Conservation (phyloP, 2,329 filamentous ascomycete genomes). For the Metarhizium sp. region DNA sequence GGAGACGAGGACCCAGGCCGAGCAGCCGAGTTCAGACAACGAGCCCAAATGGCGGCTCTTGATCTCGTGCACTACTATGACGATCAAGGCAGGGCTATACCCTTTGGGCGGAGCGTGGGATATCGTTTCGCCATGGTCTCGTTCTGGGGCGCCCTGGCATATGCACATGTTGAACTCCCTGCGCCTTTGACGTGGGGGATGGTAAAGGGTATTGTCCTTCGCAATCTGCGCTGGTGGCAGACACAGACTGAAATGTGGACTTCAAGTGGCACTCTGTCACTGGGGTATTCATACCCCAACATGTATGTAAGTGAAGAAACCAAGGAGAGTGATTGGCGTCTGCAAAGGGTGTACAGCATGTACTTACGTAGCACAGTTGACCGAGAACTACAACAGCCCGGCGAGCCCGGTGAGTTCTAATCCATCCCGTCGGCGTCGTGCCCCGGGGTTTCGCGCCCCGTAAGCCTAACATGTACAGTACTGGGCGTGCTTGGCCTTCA, state of each 20-base stretch:
- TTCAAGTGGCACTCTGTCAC: slow-evolving; percentile 61
- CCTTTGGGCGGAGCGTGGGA: slow-evolving; percentile 68
- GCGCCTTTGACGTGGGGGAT: slow-evolving; percentile 41
- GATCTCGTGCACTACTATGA: slow-evolving; percentile 26
- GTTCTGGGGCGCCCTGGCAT: slow-evolving; percentile 72
- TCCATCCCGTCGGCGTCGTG: no score
- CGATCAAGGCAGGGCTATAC: slow-evolving; percentile 59
- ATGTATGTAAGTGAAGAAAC: slow-evolving; percentile 45
- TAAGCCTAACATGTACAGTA: slow-evolving; percentile 36
- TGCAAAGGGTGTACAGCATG: no score
- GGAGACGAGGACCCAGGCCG: no score
- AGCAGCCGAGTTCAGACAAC: no score
- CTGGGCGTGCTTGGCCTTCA: slow-evolving; percentile 73
- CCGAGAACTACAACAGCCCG: no score
- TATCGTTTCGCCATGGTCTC: slow-evolving; percentile 83
- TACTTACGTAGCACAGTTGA: no score
- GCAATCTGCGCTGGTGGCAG: slow-evolving; percentile 70
- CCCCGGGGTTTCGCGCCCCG: no score
- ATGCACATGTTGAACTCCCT: slow-evolving; percentile 65
- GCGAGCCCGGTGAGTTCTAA: no score
- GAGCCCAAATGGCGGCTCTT: no score
- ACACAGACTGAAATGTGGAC: slow-evolving; percentile 67
- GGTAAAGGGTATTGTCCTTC: no score
- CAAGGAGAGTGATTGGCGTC: no score
- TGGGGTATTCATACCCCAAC: slow-evolving; percentile 72